Evolutionary conservation across 2,329 filamentous ascomycete genomes (phyloP).

Genomic region (Fusarium beomiforme): DNA sequence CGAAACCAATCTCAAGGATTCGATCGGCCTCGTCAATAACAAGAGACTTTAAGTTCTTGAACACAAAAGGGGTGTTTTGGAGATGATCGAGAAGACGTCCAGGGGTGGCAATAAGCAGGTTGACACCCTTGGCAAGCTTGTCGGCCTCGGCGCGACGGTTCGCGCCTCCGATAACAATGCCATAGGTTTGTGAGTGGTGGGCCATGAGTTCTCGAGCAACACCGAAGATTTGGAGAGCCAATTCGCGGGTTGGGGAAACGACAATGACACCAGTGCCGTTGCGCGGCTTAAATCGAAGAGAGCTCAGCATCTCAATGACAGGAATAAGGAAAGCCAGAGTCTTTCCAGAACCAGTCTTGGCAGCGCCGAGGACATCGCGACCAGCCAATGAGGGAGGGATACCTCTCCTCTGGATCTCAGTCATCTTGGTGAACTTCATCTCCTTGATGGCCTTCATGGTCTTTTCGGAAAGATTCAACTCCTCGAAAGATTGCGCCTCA

Average conservation of each 20-base stretch:
- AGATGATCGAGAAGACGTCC: conserved; percentile 93
- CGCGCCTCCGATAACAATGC: conserved; percentile 95
- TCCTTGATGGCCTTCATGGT: conserved; percentile 87
- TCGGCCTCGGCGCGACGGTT: conserved; percentile 91
- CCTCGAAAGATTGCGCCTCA: conserved; percentile 76
- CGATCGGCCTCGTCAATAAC: conserved; percentile 97
- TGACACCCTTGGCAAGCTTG: conserved; percentile 94
- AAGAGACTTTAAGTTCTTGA: conserved; percentile 91
- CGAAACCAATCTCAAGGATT: conserved; percentile 96
- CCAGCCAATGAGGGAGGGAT: conserved; percentile 91
- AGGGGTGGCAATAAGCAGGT: conserved; percentile 92
- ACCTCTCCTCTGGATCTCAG: conserved; percentile 87
- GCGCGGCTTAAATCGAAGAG: conserved; percentile 91
- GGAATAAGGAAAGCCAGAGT: conserved; percentile 95
- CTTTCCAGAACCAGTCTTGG: conserved; percentile 96
- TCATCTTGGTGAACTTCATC: conserved; percentile 97
- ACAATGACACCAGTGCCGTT: conserved; percentile 94
- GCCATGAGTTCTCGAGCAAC: conserved; percentile 94
- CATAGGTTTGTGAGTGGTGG: conserved; percentile 92
- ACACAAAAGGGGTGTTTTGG: conserved; percentile 89
- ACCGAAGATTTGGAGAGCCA: conserved; percentile 95
- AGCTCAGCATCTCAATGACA: conserved; percentile 90
- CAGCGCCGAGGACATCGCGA: conserved; percentile 91
- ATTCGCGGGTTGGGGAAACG: conserved; percentile 90
- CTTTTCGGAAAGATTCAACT: conserved; percentile 87